Evolutionary conservation across 2,329 filamentous ascomycete genomes (phyloP), one percentile per base, ranked within the genome.

Genomic region (Beauveria medogensis): DNA sequence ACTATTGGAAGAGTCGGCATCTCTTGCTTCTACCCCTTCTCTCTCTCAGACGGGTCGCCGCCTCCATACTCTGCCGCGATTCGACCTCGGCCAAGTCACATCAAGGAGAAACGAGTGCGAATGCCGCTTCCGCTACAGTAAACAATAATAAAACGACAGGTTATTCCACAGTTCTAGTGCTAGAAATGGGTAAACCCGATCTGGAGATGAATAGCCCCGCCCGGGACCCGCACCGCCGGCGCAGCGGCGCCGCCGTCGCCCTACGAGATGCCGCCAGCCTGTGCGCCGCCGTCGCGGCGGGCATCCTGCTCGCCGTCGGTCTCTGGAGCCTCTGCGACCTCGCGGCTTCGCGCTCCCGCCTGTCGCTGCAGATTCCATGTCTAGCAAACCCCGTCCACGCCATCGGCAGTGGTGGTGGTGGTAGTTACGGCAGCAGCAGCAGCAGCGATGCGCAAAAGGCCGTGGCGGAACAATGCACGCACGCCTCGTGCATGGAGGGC

Each of bases 401-500:
- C 30, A 10, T 34, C 30, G 10, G 12, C 30, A 14, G 30, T 34
- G 30, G 10, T 14, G 30, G 30, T 34, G 28, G 28, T 30, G 8
- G 28, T 30, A 5, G 10, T 34, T 12, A 14, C 4, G 30, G 30
- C 10, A 34, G 30, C 44, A 47, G n/a, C 28, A 34, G 30, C 44
- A 47, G n/a, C 44, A 22, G 14, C 22, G 5, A 26, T 10, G 12
- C 4, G 20, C 10, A 18, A 47, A 14, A 24, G 44, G 43, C n/a
- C 20, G 20, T 20, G 7, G 68, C 66, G 5, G 67, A 69, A 48
- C 64, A 69, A 70, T 88, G 84, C 67, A 78, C 83, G 5, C 75
- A 80, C 54, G 71, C 82, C 5, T 76, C 75, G 2, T 86, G 85
- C 63, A 72, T 86, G 2, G 71, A 81, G 14, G 65, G 68, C 2